These are phyloP conservation scores for Lactarius sanguifluus DNA, from an alignment of 768 basidiomycete genomes.

Conservation along the genomic window DNA sequence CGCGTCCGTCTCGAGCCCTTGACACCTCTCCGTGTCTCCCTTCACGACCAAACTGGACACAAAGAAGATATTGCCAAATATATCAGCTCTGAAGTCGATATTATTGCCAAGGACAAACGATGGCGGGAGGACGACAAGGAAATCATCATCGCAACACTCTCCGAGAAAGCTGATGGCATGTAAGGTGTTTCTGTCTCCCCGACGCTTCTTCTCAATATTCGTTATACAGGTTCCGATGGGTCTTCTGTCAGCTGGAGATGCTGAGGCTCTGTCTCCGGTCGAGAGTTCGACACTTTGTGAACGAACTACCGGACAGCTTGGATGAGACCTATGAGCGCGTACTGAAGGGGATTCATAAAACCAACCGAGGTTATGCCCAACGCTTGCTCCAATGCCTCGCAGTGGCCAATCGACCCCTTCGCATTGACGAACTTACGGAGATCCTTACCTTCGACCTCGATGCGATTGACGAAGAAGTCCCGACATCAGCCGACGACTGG, in stretches of 20 bases:
- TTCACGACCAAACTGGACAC: neutral
- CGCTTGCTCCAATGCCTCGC: neutral
- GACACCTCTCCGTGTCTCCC: neutral
- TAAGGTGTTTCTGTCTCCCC: neutral
- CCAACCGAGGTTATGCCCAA: neutral
- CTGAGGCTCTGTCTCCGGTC: neutral
- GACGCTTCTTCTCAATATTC: neutral
- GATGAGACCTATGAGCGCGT: neutral
- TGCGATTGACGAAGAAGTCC: neutral
- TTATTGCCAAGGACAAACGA: neutral
- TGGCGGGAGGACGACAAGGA: neutral
- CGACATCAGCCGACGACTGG: neutral
- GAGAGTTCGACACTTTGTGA: neutral
- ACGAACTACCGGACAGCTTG: neutral
- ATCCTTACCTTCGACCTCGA: neutral
- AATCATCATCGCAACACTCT: neutral
- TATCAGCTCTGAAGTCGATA: neutral
- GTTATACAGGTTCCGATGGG: neutral
- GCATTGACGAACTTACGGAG: neutral
- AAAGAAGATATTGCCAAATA: neutral
- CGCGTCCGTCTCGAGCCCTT: neutral
- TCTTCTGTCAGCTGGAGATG: neutral
- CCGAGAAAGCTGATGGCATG: neutral
- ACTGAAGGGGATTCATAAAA: neutral
- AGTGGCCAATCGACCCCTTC: neutral